Conservation (phyloP, 345 rosid genomes). For the Raphanus sativus region DNA sequence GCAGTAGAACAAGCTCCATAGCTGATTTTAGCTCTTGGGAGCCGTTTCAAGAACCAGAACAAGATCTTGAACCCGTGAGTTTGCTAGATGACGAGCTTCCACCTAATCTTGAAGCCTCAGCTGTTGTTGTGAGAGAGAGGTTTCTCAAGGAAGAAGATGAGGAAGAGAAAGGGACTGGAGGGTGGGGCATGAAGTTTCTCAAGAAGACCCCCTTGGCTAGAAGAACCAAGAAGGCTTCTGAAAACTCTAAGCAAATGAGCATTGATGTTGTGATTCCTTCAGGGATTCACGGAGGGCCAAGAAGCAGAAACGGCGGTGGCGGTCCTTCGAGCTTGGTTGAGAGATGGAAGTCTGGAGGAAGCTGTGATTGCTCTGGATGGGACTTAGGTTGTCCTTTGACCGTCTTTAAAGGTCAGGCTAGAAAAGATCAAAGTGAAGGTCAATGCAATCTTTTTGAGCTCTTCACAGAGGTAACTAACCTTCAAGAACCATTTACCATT, state of each 20-base stretch:
- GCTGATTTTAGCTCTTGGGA: slow-evolving; percentile 53
- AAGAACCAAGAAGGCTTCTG: slow-evolving; percentile 34
- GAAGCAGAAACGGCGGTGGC: slow-evolving; percentile 55
- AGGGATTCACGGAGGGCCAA: slow-evolving; percentile 89
- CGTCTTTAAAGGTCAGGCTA: slow-evolving; percentile 47
- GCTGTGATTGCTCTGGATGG: slow-evolving; percentile 98
- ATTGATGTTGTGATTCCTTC: slow-evolving; percentile 78
- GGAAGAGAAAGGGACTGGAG: slow-evolving; percentile 51
- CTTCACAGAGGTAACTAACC: slow-evolving; percentile 58
- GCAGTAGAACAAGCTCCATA: slow-evolving; percentile 51
- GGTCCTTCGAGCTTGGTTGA: slow-evolving; percentile 77
- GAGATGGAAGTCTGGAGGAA: slow-evolving; percentile 90
- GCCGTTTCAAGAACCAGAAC: slow-evolving; percentile 43
- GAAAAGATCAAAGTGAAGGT: slow-evolving; percentile 43
- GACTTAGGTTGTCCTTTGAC: slow-evolving; percentile 83
- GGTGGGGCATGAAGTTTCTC: slow-evolving; percentile 96
- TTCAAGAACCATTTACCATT: slow-evolving; percentile 31
- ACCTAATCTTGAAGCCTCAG: slow-evolving; percentile 68
- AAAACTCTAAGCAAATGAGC: slow-evolving; percentile 38
- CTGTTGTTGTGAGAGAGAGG: slow-evolving; percentile 68
- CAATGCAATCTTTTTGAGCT: slow-evolving; percentile 68
- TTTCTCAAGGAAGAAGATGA: slow-evolving; percentile 39
- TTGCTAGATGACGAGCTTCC: slow-evolving; percentile 56
- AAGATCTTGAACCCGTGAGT: slow-evolving; percentile 39
- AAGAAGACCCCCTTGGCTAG: slow-evolving; percentile 44